Base-by-base conservation (phyloP, 805 yeast genomes). In the Monosporozyma siamensis region DNA sequence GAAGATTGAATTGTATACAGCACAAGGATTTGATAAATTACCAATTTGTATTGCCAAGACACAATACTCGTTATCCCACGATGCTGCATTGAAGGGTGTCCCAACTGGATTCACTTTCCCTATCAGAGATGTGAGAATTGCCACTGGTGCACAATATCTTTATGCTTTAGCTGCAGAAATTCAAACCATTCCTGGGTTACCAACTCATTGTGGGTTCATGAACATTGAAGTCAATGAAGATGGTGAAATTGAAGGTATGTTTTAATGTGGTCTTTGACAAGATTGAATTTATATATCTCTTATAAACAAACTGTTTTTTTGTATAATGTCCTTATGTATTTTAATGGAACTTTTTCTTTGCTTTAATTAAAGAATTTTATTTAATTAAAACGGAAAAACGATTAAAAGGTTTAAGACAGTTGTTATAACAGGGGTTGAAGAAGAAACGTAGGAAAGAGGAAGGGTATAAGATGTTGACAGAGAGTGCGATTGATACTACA, bases 41-140 rank as follows among this genome's bases (percentile, higher is more conserved):
- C 98, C 97, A 44, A 81, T 90, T 54, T 90, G 98, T 68, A 84
- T 90, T 58, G 98, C 98, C 45, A 90, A 90, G 73, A 90, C 98
- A 2, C 98, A 90, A 66, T 90, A 90, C 71, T 87, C 96, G 0
- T 71, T 90, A 52, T 88, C 97, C 2, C 97, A 89, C 60, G 97
- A 90, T 65, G 88, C 97, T 35, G 69, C 77, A 18, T 74, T 92
- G 64, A 89, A 89, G 69, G 96, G 96, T 61, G 96, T 87, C 34
- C 98, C 98, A 51, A 77, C 82, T 18, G 96, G 95, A 7, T 90
- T 89, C 71, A 83, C 78, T 15, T 84, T 90, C 63, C 97, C 98
- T 39, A 87, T 90, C 54, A 77, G 95, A 63, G 98, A 90, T 55
- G 85, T 90, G 49, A 82, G 95, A 66, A 89, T 90, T 32, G 82